phyloP scores from a whole-genome alignment of 164 flowering plant species.

The Platanus orientalis region DNA sequence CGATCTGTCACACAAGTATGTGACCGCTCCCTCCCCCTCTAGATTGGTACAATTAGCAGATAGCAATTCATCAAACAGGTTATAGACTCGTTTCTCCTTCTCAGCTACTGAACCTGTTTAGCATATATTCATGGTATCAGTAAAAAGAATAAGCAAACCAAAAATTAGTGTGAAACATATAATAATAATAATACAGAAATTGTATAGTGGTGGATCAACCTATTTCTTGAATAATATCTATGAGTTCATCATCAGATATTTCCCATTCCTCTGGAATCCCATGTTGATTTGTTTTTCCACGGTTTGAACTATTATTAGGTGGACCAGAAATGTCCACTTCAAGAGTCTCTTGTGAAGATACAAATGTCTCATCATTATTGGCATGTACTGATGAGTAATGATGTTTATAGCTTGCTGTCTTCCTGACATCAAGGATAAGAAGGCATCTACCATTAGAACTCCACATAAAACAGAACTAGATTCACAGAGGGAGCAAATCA shows the following conservation, averaged over 20 bases:
- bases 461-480: no score
- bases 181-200: background rate
- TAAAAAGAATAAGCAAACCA: background rate
- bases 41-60: slow-evolving; percentile 33
- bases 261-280: slow-evolving; percentile 24
- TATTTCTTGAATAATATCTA: slow-evolving; percentile 13
- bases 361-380: slow-evolving; percentile 21
- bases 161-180: background rate
- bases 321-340: slow-evolving; percentile 21
- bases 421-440: slow-evolving; percentile 31
- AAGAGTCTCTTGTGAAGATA: slow-evolving; percentile 34
- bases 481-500: background rate
- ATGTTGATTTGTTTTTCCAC: slow-evolving; percentile 13
- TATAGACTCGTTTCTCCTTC: slow-evolving; percentile 19
- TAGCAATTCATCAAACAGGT: slow-evolving; percentile 49
- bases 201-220: slow-evolving; percentile 7
- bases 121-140: background rate
- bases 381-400: slow-evolving; percentile 15
- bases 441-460: no score
- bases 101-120: slow-evolving; percentile 32
- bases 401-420: slow-evolving; percentile 32
- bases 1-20: slow-evolving; percentile 52
- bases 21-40: slow-evolving; percentile 48
- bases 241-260: slow-evolving; percentile 27
- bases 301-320: slow-evolving; percentile 8